Base-by-base conservation (phyloP, 352 stramenopile species). In the Phytophthora sojae region DNA sequence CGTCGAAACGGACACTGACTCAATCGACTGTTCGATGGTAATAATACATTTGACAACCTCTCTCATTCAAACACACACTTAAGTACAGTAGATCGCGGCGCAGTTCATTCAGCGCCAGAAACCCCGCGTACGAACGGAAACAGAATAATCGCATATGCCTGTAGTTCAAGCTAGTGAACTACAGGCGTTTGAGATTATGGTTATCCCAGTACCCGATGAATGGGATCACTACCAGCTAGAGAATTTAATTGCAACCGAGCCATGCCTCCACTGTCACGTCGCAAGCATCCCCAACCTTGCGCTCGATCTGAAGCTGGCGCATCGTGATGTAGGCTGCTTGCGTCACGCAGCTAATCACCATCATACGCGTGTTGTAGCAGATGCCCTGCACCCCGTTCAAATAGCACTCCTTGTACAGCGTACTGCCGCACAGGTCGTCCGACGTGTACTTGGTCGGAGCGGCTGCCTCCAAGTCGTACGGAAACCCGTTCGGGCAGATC, bases 301-400 rank as follows among this genome's bases (percentile, higher is more conserved):
- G 66, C 45, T 66, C 54, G 58, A 85, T 85, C 53, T 85, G 61
- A 50, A 79, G 56, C 32, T 71, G 58, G 7, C 76, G 73, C 73
- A 79, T 81, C 7, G 23, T 52, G 14, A 74, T 74, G 42, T 79
- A 81, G 0, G 62, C 49, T n/a, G 55, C 19, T 6, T 67, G 39
- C 5, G 72, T 73, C 12, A 79, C 64, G 52, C 79, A 87, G 29
- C 73, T 67, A 25, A 85, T 72, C 3, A 85, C 72, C 64, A 75
- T 72, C 77, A 88, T 80, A 17, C 75, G 78, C 21, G 67, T 73
- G 61, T 82, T 88, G 42, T 76, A 82, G 60, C 77, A 85, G 47
- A 88, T 81, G 5, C 77, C 80, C 17, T 74, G 58, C 2, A 58
- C 35, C 17, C 62, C 67, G 32, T 67, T 64, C 8, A 79, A 4